Conservation (phyloP, 139 green algal species). For the Gonium pectorale region DNA sequence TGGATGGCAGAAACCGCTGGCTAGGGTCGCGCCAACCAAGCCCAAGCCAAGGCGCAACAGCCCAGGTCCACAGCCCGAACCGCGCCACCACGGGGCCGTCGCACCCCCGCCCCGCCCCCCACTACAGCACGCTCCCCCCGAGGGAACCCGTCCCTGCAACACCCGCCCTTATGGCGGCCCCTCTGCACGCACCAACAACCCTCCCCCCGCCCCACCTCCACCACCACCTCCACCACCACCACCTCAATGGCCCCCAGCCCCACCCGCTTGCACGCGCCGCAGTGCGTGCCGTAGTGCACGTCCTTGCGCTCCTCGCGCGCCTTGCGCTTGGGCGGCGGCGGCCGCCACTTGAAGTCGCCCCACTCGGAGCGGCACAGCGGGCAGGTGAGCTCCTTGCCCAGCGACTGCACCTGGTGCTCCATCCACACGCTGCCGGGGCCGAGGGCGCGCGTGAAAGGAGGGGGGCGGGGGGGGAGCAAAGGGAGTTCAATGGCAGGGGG, state of each 20-base stretch:
- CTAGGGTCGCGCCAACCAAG: too few relatives aligned
- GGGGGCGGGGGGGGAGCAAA: background rate
- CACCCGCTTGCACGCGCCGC: slow-evolving; percentile 53
- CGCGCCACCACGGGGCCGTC: too few relatives aligned
- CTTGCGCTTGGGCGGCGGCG: slow-evolving; percentile 42
- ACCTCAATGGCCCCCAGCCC: background rate
- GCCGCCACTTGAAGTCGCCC: slow-evolving; percentile 72
- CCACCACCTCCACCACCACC: too few relatives aligned
- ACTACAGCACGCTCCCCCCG: too few relatives aligned
- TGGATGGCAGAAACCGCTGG: background rate
- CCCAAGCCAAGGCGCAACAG: too few relatives aligned
- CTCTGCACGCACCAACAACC: too few relatives aligned
- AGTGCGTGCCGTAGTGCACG: slow-evolving; percentile 55
- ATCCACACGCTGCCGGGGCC: slow-evolving; percentile 48
- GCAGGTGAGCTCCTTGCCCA: slow-evolving; percentile 69
- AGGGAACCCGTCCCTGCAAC: too few relatives aligned
- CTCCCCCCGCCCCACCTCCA: too few relatives aligned
- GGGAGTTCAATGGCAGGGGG: background rate
- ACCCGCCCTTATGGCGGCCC: too few relatives aligned
- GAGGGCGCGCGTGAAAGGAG: background rate
- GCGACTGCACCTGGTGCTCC: slow-evolving; percentile 47
- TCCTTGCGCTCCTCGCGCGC: slow-evolving; percentile 10
- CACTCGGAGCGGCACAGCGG: slow-evolving; percentile 72
- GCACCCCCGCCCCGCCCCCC: too few relatives aligned
- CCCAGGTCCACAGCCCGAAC: too few relatives aligned